A percentile compares a stretch with the other conserved stretches of the same genome.
Evolutionary conservation across 225 moss, liverwort and hornwort genomes (phyloP).

Genomic region (Straminergon stramineum): DNA sequence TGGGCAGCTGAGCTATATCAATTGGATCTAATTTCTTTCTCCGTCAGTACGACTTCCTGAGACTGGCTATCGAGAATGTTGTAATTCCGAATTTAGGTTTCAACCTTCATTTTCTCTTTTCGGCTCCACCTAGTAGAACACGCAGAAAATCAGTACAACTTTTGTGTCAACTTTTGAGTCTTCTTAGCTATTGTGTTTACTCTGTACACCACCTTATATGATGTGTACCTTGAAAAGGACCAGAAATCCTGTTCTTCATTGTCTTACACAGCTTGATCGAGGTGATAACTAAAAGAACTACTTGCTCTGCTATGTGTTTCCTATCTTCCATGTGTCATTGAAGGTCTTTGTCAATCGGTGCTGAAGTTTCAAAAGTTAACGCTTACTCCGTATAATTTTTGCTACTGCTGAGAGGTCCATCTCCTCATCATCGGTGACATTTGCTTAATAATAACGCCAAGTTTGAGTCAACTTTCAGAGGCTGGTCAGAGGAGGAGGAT

Average conservation of each 20-base stretch:
- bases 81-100: neutral
- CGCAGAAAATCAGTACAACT: neutral
- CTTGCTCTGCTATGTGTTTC: neutral
- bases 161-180: neutral
- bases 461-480: neutral
- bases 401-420: neutral
- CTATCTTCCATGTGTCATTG: neutral
- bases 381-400: neutral
- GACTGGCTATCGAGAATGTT: neutral
- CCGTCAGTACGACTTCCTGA: neutral
- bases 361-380: neutral
- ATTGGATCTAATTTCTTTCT: neutral
- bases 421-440: neutral
- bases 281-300: neutral
- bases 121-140: too few species aligned
- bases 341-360: neutral
- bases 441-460: neutral
- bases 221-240: neutral
- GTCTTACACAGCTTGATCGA: neutral
- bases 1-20: neutral
- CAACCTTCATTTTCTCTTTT: neutral
- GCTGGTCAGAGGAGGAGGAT: neutral
- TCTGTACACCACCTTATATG: neutral
- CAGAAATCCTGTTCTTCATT: neutral
- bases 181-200: neutral